These are phyloP conservation scores for Amanita exitialis DNA, from an alignment of 768 basidiomycete genomes.

Conservation along the genomic window DNA sequence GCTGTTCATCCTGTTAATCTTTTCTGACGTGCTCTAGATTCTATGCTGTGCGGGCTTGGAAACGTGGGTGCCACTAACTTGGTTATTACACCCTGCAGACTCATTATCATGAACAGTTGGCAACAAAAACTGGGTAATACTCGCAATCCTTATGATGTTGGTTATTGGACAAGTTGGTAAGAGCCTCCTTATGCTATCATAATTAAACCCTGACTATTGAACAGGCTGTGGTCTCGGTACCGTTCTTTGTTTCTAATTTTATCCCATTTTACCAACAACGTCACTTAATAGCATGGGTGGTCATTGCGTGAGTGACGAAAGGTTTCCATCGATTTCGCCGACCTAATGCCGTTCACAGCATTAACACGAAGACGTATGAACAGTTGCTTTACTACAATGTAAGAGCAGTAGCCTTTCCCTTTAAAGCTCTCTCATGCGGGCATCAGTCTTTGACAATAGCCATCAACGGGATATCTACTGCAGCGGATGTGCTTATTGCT, in stretches of 20 bases:
- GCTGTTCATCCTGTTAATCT: not conserved
- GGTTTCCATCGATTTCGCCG: not conserved
- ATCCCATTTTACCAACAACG: not conserved
- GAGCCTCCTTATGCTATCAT: conserved; percentile 1
- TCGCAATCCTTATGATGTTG: conserved; percentile 20
- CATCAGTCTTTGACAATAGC: conserved; percentile 27
- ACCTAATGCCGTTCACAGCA: conserved; percentile 10
- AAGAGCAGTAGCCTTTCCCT: not conserved
- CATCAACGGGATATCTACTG: conserved; percentile 31
- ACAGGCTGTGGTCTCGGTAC: conserved; percentile 25
- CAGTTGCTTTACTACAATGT: conserved; percentile 25
- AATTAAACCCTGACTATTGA: not conserved
- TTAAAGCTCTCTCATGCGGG: not conserved
- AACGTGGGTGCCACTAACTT: conserved; percentile 18
- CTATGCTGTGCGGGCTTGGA: conserved; percentile 39
- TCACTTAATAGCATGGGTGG: conserved; percentile 26
- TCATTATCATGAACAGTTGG: conserved; percentile 22
- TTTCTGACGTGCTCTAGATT: conserved; percentile 23
- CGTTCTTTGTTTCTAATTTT: conserved; percentile 4
- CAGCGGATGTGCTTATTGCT: conserved; percentile 35
- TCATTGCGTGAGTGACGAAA: conserved; percentile 24
- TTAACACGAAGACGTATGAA: conserved; percentile 21
- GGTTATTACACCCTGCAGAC: not conserved
- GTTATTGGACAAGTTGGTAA: conserved; percentile 22
- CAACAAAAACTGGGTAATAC: conserved; percentile 24